Evolutionary conservation across 768 basidiomycete species (phyloP).

Genomic region (Suillus placidus): DNA sequence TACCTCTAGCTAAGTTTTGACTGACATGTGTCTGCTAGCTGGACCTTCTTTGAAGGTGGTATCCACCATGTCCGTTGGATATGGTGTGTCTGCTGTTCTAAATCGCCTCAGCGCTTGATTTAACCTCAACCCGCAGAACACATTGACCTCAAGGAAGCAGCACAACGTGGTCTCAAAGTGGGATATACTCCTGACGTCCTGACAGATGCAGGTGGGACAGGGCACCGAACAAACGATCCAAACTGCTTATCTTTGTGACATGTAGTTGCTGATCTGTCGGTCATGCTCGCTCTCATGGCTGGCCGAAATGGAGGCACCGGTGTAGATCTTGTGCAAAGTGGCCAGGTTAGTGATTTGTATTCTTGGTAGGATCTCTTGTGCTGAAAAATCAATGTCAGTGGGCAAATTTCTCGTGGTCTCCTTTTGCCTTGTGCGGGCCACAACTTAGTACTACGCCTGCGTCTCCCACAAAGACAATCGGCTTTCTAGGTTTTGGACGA

Average conservation of each 20-base stretch:
- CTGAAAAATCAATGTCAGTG: constrained; percentile 52
- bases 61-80: constrained; percentile 93
- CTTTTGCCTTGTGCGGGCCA: constrained; percentile 83
- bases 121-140: constrained; percentile 64
- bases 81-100: constrained; percentile 49
- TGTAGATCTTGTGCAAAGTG: constrained; percentile 64
- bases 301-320: constrained; percentile 75
- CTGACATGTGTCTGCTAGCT: constrained; percentile 45
- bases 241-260: neutral
- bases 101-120: neutral
- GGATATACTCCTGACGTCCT: constrained; percentile 96
- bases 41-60: constrained; percentile 78
- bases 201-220: constrained; percentile 75
- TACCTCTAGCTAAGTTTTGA: constrained; percentile 4
- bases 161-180: constrained; percentile 64
- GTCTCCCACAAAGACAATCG: constrained; percentile 65
- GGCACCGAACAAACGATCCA: neutral
- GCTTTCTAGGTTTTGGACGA: constrained; percentile 94
- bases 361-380: neutral
- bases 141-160: constrained; percentile 62
- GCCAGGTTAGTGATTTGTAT: constrained; percentile 51
- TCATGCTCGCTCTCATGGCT: constrained; percentile 95
- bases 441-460: constrained; percentile 62
- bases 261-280: constrained; percentile 83
- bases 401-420: constrained; percentile 78